phyloP scores from a whole-genome alignment of 2,329 filamentous ascomycete species.

The Graphiopsis chlorocephala region DNA sequence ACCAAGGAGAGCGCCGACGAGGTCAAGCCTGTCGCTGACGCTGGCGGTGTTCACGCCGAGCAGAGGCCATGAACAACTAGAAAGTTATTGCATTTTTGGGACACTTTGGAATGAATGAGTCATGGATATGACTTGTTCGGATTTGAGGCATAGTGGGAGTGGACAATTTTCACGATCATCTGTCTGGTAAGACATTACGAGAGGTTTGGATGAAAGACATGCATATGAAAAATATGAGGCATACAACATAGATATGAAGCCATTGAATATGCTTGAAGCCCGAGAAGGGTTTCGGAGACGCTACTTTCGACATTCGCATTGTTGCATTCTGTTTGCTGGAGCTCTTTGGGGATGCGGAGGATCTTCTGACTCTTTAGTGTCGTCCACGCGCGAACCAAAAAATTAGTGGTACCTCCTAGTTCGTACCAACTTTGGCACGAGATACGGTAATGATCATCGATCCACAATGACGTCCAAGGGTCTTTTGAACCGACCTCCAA shows the following conservation, averaged over 20 bases:
- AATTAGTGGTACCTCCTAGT: neutral
- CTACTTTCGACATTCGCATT: neutral
- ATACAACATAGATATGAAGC: neutral
- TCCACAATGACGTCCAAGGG: neutral
- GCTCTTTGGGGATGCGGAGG: neutral
- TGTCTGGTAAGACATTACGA: neutral
- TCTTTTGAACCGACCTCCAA: neutral
- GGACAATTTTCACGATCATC: neutral
- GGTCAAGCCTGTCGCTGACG: constrained; percentile 23
- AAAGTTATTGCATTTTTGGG: neutral
- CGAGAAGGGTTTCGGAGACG: neutral
- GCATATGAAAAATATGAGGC: neutral
- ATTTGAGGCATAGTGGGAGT: neutral
- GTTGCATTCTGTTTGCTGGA: neutral
- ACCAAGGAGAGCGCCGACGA: neutral
- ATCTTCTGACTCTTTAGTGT: neutral
- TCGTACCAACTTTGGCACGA: neutral
- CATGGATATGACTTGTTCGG: neutral
- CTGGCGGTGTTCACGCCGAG: constrained; percentile 24
- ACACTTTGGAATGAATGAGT: neutral
- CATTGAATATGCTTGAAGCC: neutral
- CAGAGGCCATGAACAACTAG: constrained; percentile 18
- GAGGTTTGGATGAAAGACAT: neutral
- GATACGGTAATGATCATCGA: neutral
- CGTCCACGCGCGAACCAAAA: neutral